Evolutionary conservation across 148 eudicot genomes (phyloP).

Genomic region (Limonium bicolor): DNA sequence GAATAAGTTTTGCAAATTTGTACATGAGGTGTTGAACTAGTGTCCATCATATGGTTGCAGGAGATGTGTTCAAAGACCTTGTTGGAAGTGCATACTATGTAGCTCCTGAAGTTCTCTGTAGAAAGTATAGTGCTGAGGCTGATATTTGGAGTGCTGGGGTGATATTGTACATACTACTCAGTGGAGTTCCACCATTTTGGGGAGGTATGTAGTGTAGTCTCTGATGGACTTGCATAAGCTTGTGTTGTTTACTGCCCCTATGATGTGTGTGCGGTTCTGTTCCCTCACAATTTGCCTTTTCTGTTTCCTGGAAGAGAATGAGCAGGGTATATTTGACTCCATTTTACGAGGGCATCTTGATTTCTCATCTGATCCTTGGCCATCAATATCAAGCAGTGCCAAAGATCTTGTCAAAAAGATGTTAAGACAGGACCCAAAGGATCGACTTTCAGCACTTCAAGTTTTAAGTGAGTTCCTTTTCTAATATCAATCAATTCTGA

Average conservation of each 20-base stretch:
- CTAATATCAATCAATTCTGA: too few relatives aligned
- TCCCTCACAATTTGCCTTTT: neutral
- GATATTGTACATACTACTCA: constrained; percentile 78
- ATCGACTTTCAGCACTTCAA: constrained; percentile 72
- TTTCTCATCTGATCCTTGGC: constrained; percentile 90
- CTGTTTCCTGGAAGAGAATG: constrained; percentile 48
- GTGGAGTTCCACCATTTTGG: constrained; percentile 98
- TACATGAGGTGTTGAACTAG: too few relatives aligned
- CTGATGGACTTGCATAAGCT: neutral
- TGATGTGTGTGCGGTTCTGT: constrained; percentile 1
- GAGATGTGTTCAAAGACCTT: constrained; percentile 75
- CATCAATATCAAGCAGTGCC: constrained; percentile 83
- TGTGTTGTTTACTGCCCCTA: constrained; percentile 1
- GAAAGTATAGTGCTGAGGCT: constrained; percentile 78
- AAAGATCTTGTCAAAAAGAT: constrained; percentile 92
- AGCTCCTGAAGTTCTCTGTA: constrained; percentile 90
- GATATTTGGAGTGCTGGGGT: constrained; percentile 99
- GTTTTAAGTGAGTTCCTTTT: constrained; percentile 53
- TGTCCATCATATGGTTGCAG: too few relatives aligned
- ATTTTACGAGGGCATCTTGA: constrained; percentile 74
- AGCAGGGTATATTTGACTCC: constrained; percentile 82
- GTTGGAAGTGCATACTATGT: constrained; percentile 99
- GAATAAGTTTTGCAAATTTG: too few relatives aligned
- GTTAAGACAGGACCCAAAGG: constrained; percentile 72
- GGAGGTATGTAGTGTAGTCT: constrained; percentile 43